Conservation (phyloP, 495 filamentous ascomycete species). For the Tuber calosporum region DNA sequence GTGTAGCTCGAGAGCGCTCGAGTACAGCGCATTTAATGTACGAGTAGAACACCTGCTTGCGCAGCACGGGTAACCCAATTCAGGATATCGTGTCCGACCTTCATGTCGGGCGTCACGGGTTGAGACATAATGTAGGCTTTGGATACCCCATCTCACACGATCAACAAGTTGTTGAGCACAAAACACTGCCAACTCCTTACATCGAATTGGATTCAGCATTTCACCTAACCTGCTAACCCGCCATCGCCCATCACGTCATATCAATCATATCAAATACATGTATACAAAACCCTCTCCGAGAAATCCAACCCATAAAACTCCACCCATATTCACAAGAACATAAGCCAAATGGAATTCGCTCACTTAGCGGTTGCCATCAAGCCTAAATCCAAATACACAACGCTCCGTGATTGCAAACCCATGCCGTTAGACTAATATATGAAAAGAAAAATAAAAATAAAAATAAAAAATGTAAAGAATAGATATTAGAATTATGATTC, state of each 20-base stretch:
- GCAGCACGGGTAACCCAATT: neutral
- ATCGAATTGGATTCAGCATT: neutral
- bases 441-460: neutral
- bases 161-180: too few relatives aligned
- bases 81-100: neutral
- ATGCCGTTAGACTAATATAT: neutral
- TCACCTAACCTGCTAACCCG: neutral
- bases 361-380: neutral
- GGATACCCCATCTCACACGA: neutral
- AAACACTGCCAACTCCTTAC: neutral
- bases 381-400: conserved; percentile 2
- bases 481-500: neutral
- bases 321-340: conserved; percentile 1
- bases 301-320: conserved; percentile 1
- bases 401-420: neutral
- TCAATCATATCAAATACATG: neutral
- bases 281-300: neutral
- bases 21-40: too few relatives aligned
- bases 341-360: neutral
- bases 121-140: neutral
- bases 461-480: neutral
- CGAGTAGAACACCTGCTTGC: neutral
- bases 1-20: too few relatives aligned
- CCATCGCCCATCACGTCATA: neutral
- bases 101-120: neutral